Percentiles rank a stretch among this genome's conserved stretches.
Conservation (phyloP, 2,329 filamentous ascomycete species). For the Triangularia setosa region DNA sequence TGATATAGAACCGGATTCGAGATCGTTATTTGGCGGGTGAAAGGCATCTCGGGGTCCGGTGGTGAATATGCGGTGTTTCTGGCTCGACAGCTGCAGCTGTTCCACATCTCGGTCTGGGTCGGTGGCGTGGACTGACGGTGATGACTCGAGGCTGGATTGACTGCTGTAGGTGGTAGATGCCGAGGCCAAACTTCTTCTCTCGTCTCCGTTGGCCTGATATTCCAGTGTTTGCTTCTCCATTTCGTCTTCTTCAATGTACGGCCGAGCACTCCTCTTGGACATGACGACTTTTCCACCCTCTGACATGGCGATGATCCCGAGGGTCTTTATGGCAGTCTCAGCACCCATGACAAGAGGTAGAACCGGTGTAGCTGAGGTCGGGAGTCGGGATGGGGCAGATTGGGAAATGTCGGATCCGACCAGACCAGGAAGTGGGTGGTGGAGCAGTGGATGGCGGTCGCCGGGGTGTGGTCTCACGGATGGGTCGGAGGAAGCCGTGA, state of each 20-base stretch:
- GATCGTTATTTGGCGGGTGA: constrained; percentile 8
- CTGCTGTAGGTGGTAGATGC: constrained; percentile 16
- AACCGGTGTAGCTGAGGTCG: neutral
- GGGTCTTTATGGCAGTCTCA: neutral
- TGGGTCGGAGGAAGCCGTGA: constrained; percentile 12
- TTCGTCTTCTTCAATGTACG: constrained; percentile 19
- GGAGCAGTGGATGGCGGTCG: constrained; percentile 1
- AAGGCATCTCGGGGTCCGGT: constrained; percentile 16
- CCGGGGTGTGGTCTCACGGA: constrained; percentile 5
- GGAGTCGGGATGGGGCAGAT: neutral
- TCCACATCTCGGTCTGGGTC: constrained; percentile 9
- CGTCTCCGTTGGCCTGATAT: neutral
- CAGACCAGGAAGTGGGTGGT: neutral
- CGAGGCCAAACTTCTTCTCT: constrained; percentile 10
- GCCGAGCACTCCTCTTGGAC: constrained; percentile 22
- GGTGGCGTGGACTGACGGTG: constrained; percentile 12
- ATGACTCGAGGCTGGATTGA: constrained; percentile 20
- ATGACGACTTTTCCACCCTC: constrained; percentile 14
- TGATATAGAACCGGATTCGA: neutral
- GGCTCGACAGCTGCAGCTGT: neutral
- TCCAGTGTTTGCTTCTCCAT: constrained; percentile 14
- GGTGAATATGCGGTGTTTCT: neutral
- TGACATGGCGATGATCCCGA: constrained; percentile 15
- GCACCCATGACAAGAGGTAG: neutral
- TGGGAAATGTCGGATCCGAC: constrained; percentile 4